Conservation (phyloP, 345 rosid genomes). For the Syzygium jambos region DNA sequence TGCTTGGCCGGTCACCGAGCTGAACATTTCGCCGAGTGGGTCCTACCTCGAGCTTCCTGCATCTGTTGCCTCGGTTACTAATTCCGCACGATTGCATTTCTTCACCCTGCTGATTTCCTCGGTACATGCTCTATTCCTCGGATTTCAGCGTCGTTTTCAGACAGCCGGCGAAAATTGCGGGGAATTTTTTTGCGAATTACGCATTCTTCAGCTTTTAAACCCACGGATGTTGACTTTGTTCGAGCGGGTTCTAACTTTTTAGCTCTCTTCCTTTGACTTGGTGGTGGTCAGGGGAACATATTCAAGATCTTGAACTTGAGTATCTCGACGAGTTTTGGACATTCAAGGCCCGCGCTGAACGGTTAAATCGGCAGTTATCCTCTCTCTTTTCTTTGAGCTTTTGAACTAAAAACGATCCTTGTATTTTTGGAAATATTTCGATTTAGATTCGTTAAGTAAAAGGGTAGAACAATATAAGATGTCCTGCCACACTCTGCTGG, state of each 20-base stretch:
- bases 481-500: not conserved
- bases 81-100: not conserved
- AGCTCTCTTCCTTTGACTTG: not conserved
- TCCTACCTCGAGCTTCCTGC: not conserved
- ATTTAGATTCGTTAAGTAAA: not conserved
- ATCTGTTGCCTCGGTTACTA: not conserved
- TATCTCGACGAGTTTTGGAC: not conserved
- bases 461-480: not conserved
- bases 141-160: not conserved
- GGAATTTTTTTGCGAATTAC: not conserved
- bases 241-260: not conserved
- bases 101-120: not conserved
- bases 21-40: not conserved
- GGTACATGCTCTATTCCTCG: not conserved
- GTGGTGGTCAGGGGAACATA: not conserved
- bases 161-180: not conserved
- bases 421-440: not conserved
- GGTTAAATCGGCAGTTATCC: not conserved
- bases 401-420: not conserved
- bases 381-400: not conserved
- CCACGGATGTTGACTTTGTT: not conserved
- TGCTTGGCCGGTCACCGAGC: constrained; percentile 2
- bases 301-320: not conserved
- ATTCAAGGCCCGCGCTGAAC: not conserved
- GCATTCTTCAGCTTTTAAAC: not conserved